phyloP scores from a whole-genome alignment of 2,329 filamentous ascomycete genomes.

The Pseudophaeomoniella oleicola region DNA sequence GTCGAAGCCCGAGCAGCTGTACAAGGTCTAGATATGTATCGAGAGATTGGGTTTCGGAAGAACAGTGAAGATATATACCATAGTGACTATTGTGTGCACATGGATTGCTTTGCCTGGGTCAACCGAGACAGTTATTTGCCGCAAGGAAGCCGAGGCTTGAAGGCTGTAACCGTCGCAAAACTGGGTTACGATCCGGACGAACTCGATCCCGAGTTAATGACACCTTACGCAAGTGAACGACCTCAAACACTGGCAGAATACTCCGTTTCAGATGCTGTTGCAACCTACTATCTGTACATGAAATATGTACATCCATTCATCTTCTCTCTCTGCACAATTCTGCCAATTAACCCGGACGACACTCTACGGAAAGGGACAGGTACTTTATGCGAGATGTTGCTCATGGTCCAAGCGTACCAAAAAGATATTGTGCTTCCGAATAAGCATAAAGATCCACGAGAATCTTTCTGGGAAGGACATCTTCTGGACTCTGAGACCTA shows the following conservation, averaged over 20 bases:
- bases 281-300: constrained; percentile 99
- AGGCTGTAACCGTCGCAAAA: constrained; percentile 95
- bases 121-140: constrained; percentile 96
- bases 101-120: constrained; percentile 99
- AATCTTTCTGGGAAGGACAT: constrained; percentile 94
- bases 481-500: constrained; percentile 94
- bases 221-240: constrained; percentile 68
- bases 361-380: constrained; percentile 89
- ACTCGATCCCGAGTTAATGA: constrained; percentile 95
- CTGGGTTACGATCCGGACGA: constrained; percentile 97
- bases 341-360: constrained; percentile 85
- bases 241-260: constrained; percentile 94
- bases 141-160: constrained; percentile 90
- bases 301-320: constrained; percentile 99
- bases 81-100: constrained; percentile 89
- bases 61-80: constrained; percentile 94
- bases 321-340: constrained; percentile 93
- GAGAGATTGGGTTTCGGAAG: constrained; percentile 92
- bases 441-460: constrained; percentile 81
- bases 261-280: constrained; percentile 96
- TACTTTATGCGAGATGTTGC: constrained; percentile 96
- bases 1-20: constrained; percentile 87
- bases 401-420: constrained; percentile 96
- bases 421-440: constrained; percentile 87
- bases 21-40: constrained; percentile 97